Evolutionary conservation across 2,329 filamentous ascomycete genomes (phyloP).

Genomic region (Fusarium vanettenii): DNA sequence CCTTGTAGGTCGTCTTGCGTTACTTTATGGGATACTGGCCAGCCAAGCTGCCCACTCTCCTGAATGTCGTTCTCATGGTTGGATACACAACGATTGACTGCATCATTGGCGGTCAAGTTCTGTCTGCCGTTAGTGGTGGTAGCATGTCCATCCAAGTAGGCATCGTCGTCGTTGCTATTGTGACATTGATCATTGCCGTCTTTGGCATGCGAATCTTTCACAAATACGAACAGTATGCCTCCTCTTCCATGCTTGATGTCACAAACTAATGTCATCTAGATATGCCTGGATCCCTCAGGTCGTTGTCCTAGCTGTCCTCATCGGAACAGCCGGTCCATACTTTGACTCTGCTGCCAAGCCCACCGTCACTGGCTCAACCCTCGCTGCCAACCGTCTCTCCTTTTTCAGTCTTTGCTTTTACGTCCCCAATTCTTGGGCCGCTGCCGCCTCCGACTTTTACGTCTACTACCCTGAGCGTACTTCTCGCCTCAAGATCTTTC

Average conservation of each 20-base stretch:
- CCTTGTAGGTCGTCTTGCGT: conserved; percentile 68
- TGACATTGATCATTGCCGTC: conserved; percentile 78
- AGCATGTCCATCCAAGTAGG: conserved; percentile 78
- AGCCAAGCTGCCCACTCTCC: conserved; percentile 46
- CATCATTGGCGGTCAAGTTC: conserved; percentile 82
- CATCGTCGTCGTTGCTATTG: conserved; percentile 80
- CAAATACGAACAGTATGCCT: conserved; percentile 70
- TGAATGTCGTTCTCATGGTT: conserved; percentile 70
- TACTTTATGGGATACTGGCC: conserved; percentile 79
- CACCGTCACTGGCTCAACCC: conserved; percentile 71
- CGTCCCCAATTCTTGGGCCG: conserved; percentile 67
- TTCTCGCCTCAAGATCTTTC: conserved; percentile 71
- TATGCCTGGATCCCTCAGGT: conserved; percentile 73
- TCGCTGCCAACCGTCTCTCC: conserved; percentile 68
- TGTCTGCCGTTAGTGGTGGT: conserved; percentile 75
- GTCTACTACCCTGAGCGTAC: conserved; percentile 78
- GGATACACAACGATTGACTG: conserved; percentile 83
- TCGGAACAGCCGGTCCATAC: conserved; percentile 71
- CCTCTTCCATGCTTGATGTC: fast-evolving
- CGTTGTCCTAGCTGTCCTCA: conserved; percentile 77
- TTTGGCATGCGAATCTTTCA: conserved; percentile 69
- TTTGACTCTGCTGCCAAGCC: conserved; percentile 72
- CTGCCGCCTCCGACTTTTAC: conserved; percentile 82
- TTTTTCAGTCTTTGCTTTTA: conserved; percentile 78
- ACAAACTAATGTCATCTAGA: conserved; percentile 29